A percentile compares a stretch with the other conserved stretches of the same genome.
Conservation (phyloP, 129 eudicot genomes). For the Lactuca sativa region DNA sequence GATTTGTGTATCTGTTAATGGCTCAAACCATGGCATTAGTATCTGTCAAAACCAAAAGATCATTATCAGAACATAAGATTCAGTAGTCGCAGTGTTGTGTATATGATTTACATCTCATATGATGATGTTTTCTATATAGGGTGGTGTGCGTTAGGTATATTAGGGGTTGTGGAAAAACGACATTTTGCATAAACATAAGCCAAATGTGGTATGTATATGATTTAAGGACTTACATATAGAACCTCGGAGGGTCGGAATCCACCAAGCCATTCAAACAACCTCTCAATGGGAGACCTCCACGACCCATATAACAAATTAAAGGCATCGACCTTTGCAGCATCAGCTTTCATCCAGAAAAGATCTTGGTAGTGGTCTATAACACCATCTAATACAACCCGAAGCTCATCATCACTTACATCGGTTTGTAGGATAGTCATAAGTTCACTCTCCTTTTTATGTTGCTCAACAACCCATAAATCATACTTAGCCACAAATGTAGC, state of each 20-base stretch:
- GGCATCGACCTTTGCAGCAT: constrained; percentile 74
- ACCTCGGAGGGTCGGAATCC: constrained; percentile 85
- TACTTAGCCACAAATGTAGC: constrained; percentile 65
- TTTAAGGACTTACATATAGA: constrained; percentile 45
- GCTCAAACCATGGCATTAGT: constrained; percentile 62
- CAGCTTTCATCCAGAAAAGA: constrained; percentile 66
- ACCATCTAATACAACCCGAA: constrained; percentile 46
- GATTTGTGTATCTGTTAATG: constrained; percentile 55
- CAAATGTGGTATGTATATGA: background rate
- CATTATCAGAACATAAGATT: background rate
- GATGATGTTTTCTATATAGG: background rate
- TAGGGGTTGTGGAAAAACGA: no score
- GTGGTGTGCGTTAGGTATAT: no score
- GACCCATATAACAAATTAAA: constrained; percentile 69
- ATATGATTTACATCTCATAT: background rate
- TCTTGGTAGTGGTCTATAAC: constrained; percentile 55
- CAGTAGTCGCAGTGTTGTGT: background rate
- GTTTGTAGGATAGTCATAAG: constrained; percentile 58
- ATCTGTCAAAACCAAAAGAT: constrained; percentile 37
- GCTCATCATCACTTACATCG: constrained; percentile 47
- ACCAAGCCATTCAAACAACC: constrained; percentile 84
- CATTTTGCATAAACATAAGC: background rate
- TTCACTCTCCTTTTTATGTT: constrained; percentile 49
- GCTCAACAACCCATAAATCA: constrained; percentile 66
- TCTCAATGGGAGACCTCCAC: constrained; percentile 79